Conservation (phyloP, 768 basidiomycete species). For the Termitomyces sp. region DNA sequence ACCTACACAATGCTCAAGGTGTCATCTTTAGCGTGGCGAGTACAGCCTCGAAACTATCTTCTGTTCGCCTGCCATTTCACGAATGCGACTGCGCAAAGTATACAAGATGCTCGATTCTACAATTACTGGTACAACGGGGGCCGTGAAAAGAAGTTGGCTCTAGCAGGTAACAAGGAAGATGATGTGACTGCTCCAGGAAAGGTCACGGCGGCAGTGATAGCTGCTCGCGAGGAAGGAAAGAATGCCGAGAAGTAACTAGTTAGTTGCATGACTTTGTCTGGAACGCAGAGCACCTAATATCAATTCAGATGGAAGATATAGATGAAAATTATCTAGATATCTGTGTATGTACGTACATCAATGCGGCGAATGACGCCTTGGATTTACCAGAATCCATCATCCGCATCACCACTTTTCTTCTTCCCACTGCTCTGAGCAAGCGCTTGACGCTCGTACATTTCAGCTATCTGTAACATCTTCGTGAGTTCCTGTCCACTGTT, state of each 20-base stretch:
- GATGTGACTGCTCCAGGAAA: conserved; percentile 30
- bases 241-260: conserved; percentile 23
- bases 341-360: conserved; percentile 16
- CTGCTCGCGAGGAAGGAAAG: conserved; percentile 36
- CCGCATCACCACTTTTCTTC: conserved; percentile 64
- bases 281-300: neutral
- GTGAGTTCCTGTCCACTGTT: neutral
- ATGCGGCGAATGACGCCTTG: neutral
- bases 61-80: conserved; percentile 92
- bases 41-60: conserved; percentile 94
- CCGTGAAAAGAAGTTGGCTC: conserved; percentile 61
- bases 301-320: conserved; percentile 12
- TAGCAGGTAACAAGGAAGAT: conserved; percentile 21
- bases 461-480: conserved; percentile 58
- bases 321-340: conserved; percentile 9
- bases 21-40: conserved; percentile 72
- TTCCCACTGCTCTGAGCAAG: conserved; percentile 72
- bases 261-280: neutral
- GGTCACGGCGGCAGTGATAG: conserved; percentile 47
- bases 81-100: conserved; percentile 79
- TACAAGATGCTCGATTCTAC: conserved; percentile 81
- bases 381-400: conserved; percentile 76
- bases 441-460: conserved; percentile 90
- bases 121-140: conserved; percentile 93
- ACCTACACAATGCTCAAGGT: conserved; percentile 1